Conservation (phyloP, 768 basidiomycete species). For the Mycena crocata region DNA sequence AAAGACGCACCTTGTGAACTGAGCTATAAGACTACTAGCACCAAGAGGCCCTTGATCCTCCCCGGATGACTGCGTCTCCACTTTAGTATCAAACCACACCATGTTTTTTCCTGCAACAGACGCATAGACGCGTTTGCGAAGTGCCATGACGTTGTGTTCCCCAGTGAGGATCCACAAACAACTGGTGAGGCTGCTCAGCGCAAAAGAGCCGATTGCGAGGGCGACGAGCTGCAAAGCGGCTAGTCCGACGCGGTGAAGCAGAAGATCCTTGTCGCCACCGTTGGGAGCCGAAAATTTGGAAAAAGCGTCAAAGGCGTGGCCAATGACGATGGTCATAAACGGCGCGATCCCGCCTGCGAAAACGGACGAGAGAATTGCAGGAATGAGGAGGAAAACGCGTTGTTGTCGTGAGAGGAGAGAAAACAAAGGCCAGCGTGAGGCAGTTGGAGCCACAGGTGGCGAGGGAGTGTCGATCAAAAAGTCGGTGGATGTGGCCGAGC, state of each 20-base stretch:
- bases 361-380: constrained; percentile 73
- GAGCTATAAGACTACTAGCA: constrained; percentile 93
- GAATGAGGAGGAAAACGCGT: constrained; percentile 67
- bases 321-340: constrained; percentile 88
- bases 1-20: constrained; percentile 78
- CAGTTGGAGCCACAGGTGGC: constrained; percentile 54
- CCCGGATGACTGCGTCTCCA: constrained; percentile 51
- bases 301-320: constrained; percentile 81
- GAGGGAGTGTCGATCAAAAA: constrained; percentile 16
- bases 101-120: constrained; percentile 78
- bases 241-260: constrained; percentile 68
- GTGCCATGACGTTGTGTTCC: constrained; percentile 77
- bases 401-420: constrained; percentile 72
- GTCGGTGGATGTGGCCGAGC: constrained; percentile 20
- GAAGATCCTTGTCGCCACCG: constrained; percentile 59
- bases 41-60: constrained; percentile 68
- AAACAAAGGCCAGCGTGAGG: constrained; percentile 62
- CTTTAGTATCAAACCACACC: constrained; percentile 89
- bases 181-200: constrained; percentile 80
- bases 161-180: constrained; percentile 90
- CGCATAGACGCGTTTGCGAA: constrained; percentile 76
- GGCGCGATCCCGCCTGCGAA: constrained; percentile 80
- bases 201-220: constrained; percentile 73
- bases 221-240: constrained; percentile 75
- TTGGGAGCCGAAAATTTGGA: constrained; percentile 61